Base-by-base conservation (phyloP, 805 yeast genomes). In the Blastobotrys mokoenaii region DNA sequence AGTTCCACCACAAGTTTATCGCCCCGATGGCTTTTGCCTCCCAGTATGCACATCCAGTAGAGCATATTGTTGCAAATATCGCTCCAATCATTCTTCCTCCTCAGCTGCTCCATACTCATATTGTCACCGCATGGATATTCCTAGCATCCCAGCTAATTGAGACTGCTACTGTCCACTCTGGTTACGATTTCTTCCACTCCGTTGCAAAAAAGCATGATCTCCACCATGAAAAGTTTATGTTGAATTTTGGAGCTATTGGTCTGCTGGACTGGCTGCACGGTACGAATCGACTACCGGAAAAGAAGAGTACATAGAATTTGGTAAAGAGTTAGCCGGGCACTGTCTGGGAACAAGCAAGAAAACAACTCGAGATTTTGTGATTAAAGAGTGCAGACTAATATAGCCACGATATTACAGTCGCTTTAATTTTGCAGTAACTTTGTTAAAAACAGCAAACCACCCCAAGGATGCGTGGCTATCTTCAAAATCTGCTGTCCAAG, bases 181-280 rank as follows among this genome's bases (percentile, higher is more conserved):
- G 55, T 2, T 51, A 44, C 31, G 55, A 51, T 39, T 51, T 51
- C 32, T 47, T 50, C 38, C 31, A 20, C 6, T 44, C 41, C 1
- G 16, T 40, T 10, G 53, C 55, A 11, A 42, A 36, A 32, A 34
- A 36, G 31, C 55, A 51, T 35, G 55, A 51, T 36, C 18, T 48
- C 3, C 55, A 51, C 38, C 55, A 51, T 29, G 55, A 51, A 30
- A 51, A 50, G 43, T 51, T 51, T 31, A 38, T 40, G 37, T n/a
- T 47, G 29, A 40, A 50, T 32, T 51, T 43, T 44, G 55, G 55
- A 3, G 41, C 44, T 3, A 15, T 51, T 14, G 55, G 55, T 3
- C 38, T 49, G 11, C 37, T 49, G 29, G 55, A 51, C 43, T 45
- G 47, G 49, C 10, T 50, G 14, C 55, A 51, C 39, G 46, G 46